Evolutionary conservation across 2,329 filamentous ascomycete species (phyloP).

Genomic region (Torrubiellomyces zombiae): DNA sequence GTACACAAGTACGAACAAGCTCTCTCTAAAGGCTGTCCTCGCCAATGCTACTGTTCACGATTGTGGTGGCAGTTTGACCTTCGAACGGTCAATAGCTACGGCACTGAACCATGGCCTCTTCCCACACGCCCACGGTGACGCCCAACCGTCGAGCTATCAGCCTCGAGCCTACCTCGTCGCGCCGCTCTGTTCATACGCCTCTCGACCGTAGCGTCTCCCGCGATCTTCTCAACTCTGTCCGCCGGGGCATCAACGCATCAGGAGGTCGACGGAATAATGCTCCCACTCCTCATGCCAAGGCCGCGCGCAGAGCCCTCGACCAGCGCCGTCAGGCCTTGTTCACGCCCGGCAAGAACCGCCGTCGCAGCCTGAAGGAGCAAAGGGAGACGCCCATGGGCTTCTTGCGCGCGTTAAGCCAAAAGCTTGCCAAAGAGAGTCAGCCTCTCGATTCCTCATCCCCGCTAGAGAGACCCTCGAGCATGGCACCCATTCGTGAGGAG

Average conservation of each 20-base stretch:
- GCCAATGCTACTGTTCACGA: no score
- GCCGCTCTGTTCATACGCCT: constrained; percentile 24
- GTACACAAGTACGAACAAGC: no score
- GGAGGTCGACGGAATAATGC: constrained; percentile 24
- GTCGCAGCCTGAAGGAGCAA: constrained; percentile 39
- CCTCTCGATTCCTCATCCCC: constrained; percentile 29
- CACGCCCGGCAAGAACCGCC: constrained; percentile 40
- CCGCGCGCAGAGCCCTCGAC: constrained; percentile 40
- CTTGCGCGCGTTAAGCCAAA: constrained; percentile 35
- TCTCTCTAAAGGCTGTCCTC: no score
- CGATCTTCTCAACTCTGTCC: constrained; percentile 20
- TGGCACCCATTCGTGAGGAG: constrained; percentile 15
- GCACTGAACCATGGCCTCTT: constrained; percentile 4
- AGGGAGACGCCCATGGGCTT: constrained; percentile 38
- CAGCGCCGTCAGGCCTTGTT: constrained; percentile 41
- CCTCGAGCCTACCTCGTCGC: constrained; percentile 22
- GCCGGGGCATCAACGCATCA: constrained; percentile 28
- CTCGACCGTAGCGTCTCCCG: constrained; percentile 19
- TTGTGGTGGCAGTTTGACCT: no score
- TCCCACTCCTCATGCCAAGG: constrained; percentile 43
- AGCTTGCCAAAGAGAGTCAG: constrained; percentile 32
- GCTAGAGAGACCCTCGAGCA: constrained; percentile 11
- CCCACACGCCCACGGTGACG: constrained; percentile 11
- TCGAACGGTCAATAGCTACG: no score
- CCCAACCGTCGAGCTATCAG: constrained; percentile 13